phyloP scores from a whole-genome alignment of 2,329 filamentous ascomycete species.

The Elsinoe necatrix region DNA sequence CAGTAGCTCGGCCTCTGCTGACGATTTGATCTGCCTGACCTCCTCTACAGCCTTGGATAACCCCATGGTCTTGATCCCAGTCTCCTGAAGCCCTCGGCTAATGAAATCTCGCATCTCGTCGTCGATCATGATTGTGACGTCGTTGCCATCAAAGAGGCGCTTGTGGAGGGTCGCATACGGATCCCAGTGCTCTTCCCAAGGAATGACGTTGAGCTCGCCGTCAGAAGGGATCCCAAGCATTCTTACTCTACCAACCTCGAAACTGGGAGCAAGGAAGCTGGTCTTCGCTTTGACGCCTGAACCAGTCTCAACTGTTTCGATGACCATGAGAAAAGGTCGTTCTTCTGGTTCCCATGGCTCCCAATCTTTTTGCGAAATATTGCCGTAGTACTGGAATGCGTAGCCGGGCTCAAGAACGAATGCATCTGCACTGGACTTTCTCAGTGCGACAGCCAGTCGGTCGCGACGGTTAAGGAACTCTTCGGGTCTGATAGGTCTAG shows the following conservation, averaged over 20 bases:
- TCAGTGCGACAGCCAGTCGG: constrained; percentile 49
- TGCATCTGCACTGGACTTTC: constrained; percentile 44
- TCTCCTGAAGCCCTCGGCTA: constrained; percentile 45
- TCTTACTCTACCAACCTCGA: constrained; percentile 52
- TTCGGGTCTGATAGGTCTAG: constrained; percentile 38
- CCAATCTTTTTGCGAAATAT: constrained; percentile 54
- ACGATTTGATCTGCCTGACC: constrained; percentile 51
- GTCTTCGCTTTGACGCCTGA: constrained; percentile 43
- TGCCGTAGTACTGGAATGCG: constrained; percentile 57
- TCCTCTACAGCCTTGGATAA: constrained; percentile 48
- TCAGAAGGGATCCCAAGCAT: constrained; percentile 51
- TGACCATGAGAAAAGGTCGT: constrained; percentile 54
- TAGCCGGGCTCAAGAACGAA: constrained; percentile 58
- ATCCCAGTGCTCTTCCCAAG: constrained; percentile 59
- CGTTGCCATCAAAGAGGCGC: constrained; percentile 35
- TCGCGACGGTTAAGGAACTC: constrained; percentile 51
- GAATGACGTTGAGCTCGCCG: constrained; percentile 45
- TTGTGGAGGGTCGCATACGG: constrained; percentile 48
- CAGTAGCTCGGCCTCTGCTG: constrained; percentile 49
- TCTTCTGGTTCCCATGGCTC: constrained; percentile 59
- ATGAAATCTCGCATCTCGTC: constrained; percentile 59
- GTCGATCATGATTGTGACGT: constrained; percentile 51
- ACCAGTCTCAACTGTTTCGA: constrained; percentile 37
- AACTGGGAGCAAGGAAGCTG: constrained; percentile 51
- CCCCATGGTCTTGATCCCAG: constrained; percentile 50